These are phyloP conservation scores for Saraca asoca DNA, from an alignment of 331 rosid species.

Conservation along the genomic window DNA sequence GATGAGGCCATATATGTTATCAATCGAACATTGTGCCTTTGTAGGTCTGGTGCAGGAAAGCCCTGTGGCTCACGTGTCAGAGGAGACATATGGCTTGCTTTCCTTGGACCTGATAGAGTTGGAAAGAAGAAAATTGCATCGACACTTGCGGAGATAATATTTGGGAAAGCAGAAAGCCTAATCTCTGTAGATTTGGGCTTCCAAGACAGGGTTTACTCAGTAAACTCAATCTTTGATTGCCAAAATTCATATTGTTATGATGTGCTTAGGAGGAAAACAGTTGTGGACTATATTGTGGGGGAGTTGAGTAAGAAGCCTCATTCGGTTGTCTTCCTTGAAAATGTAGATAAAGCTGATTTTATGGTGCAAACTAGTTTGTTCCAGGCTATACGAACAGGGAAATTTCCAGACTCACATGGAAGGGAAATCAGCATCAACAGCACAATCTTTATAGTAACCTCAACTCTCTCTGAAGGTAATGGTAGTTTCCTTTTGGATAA, in stretches of 20 bases:
- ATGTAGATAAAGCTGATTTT: slow-evolving; percentile 70
- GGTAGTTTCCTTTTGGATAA: slow-evolving; percentile 27
- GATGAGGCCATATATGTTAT: slow-evolving; percentile 67
- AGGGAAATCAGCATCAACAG: slow-evolving; percentile 72
- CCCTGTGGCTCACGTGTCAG: slow-evolving; percentile 44
- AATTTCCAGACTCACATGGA: slow-evolving; percentile 68
- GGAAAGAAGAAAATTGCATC: slow-evolving; percentile 77
- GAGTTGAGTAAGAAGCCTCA: slow-evolving; percentile 69
- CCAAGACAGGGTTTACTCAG: slow-evolving; percentile 38
- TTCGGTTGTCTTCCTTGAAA: slow-evolving; percentile 75
- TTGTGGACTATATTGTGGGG: slow-evolving; percentile 73
- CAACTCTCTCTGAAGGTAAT: slow-evolving; percentile 33
- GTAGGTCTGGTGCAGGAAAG: slow-evolving; percentile 55
- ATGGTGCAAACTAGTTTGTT: slow-evolving; percentile 64
- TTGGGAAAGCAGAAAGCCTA: slow-evolving; percentile 56
- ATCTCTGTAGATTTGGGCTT: slow-evolving; percentile 65
- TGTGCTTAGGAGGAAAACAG: slow-evolving; percentile 64
- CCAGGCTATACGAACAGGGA: slow-evolving; percentile 72
- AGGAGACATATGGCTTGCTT: slow-evolving; percentile 78
- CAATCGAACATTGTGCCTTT: slow-evolving; percentile 48
- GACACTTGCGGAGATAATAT: slow-evolving; percentile 67
- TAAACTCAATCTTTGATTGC: slow-evolving; percentile 48
- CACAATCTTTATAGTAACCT: slow-evolving; percentile 57
- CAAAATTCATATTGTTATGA: slow-evolving; percentile 47
- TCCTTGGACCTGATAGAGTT: slow-evolving; percentile 77